Evolutionary conservation across 2,329 filamentous ascomycete genomes (phyloP), one percentile per base, ranked within the genome.

Genomic region (Diaporthe eres): DNA sequence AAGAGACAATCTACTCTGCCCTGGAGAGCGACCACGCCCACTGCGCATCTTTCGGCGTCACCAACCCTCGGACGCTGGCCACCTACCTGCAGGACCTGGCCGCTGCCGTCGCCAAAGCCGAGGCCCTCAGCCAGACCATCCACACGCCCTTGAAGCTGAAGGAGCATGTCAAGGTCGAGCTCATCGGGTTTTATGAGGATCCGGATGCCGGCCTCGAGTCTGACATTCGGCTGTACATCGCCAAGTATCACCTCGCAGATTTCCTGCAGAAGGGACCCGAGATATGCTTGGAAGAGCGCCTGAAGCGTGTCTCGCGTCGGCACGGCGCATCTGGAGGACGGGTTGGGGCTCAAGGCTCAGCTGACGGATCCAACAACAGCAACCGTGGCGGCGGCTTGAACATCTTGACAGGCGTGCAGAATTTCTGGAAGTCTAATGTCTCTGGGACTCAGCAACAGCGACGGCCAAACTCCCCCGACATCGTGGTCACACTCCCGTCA

Each of bases 151-250:
- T 92, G 31, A 83, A 85, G 49, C 85, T 92, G 1, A 86, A 88
- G 60, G 84, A 87, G 31, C 87, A 87, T 60, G 89, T 92, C 51
- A 88, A 87, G 70, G 85, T 92, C 4, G 91, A 92, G 77, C 80
- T 90, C 12, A 87, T 88, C 67, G 91, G 90, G 0, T 93, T 92
- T 79, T 92, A 92, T 74, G 89, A 91, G 63, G 90, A 92, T 63
- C 82, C 85, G 0, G 84, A 87, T 9, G 81, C 81, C 4, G 81
- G 81, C 42, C 76, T 79, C 19, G 81, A 82, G 1, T 83, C 83
- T 1, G 85, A 85, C 0, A 84, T 90, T 5, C 84, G 89, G 4
- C 83, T 90, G 0, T 90, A 90, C 84, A 85, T 89, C 58, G 87
- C 87, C 28, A 85, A 88, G 77, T 77, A 90, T 74, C 83, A 87